phyloP scores from a whole-genome alignment of 2,329 filamentous ascomycete genomes.

The Myriangium duriaei region DNA sequence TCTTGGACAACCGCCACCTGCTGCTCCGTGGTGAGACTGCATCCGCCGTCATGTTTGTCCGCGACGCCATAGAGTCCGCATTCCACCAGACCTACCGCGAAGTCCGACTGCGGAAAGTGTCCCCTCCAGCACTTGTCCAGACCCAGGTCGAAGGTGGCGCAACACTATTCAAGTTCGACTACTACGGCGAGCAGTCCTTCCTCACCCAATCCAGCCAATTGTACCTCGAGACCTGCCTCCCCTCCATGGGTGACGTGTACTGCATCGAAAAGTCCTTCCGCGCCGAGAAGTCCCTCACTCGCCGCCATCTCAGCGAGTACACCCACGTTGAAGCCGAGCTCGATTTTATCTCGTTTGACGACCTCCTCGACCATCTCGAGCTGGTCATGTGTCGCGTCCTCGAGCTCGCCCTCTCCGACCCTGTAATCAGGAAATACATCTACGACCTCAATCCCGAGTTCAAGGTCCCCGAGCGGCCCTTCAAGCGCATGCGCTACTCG shows the following conservation, averaged over 20 bases:
- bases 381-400: constrained; percentile 78
- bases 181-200: constrained; percentile 83
- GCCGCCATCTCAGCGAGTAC: constrained; percentile 90
- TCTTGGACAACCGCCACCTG: constrained; percentile 74
- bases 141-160: constrained; percentile 89
- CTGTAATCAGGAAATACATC: constrained; percentile 58
- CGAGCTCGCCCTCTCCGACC: constrained; percentile 61
- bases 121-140: constrained; percentile 81
- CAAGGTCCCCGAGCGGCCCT: constrained; percentile 66
- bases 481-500: constrained; percentile 86
- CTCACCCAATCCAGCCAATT: constrained; percentile 95
- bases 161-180: constrained; percentile 79
- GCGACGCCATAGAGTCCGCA: constrained; percentile 65
- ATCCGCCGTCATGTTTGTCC: constrained; percentile 77
- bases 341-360: constrained; percentile 87
- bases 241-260: constrained; percentile 86
- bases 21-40: constrained; percentile 73
- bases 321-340: constrained; percentile 94
- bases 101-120: constrained; percentile 66
- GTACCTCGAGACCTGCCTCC: constrained; percentile 89
- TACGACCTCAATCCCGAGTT: constrained; percentile 87
- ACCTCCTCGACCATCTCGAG: constrained; percentile 79
- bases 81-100: constrained; percentile 73
- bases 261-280: constrained; percentile 99
- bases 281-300: constrained; percentile 88